Conservation (phyloP, 768 basidiomycete species). For the Suillus cothurnatus region DNA sequence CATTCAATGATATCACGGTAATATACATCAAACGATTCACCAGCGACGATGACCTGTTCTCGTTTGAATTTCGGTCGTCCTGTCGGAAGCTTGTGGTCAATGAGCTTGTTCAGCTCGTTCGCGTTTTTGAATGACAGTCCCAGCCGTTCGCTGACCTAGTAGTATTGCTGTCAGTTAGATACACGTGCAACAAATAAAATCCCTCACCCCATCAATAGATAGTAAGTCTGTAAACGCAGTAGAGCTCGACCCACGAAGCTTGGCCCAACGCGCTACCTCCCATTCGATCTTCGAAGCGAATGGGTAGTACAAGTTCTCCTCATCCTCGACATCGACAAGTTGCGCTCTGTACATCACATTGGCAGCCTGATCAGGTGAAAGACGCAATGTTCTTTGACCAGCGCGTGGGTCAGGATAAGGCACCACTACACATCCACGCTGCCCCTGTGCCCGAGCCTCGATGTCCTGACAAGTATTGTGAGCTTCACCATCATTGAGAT, state of each 20-base stretch:
- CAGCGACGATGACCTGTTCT: conserved; percentile 25
- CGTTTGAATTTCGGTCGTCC: conserved; percentile 30
- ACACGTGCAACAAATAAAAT: not conserved
- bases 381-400: not conserved
- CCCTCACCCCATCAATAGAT: conserved; percentile 40
- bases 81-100: conserved; percentile 30
- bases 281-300: conserved; percentile 40
- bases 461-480: not conserved
- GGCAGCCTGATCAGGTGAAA: not conserved
- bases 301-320: conserved; percentile 23
- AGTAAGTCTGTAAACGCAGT: conserved; percentile 42
- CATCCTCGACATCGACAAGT: not conserved
- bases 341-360: not conserved
- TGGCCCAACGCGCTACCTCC: conserved; percentile 44
- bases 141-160: conserved; percentile 25
- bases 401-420: not conserved
- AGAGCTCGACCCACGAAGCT: conserved; percentile 36
- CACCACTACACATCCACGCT: not conserved
- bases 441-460: not conserved
- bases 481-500: not conserved
- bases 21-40: conserved; percentile 36
- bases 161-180: not conserved
- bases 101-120: conserved; percentile 35
- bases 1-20: conserved; percentile 39
- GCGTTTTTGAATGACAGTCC: conserved; percentile 37